Evolutionary conservation across 306 rosid species (phyloP).

Genomic region (Vigna reflexopilosa): DNA sequence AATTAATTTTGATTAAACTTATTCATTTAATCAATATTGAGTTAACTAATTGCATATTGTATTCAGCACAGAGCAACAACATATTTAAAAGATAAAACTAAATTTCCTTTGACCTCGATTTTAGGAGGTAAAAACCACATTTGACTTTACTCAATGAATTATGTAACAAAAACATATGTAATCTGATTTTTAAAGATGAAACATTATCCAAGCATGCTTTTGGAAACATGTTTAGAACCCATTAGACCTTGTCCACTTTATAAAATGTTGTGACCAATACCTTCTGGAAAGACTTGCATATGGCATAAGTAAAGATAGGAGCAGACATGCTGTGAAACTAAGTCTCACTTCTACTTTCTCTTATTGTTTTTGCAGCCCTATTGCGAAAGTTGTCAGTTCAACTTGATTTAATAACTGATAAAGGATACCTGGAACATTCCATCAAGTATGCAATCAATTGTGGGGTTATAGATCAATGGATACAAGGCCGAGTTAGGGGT

Average conservation of each 20-base stretch:
- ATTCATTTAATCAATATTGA: not conserved
- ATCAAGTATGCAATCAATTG: constrained; percentile 84
- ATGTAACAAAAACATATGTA: constrained; percentile 20
- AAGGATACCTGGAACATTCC: constrained; percentile 72
- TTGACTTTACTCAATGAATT: constrained; percentile 31
- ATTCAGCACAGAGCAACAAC: not conserved
- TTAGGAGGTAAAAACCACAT: constrained; percentile 9
- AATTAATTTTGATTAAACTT: constrained; percentile 11
- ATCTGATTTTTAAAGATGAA: constrained; percentile 20
- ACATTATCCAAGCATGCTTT: not conserved
- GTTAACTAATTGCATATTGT: not conserved
- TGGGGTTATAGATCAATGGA: constrained; percentile 93
- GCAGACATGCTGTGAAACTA: not conserved
- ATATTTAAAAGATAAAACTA: constrained; percentile 2
- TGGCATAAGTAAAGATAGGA: not conserved
- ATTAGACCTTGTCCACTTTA: not conserved
- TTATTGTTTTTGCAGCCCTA: constrained; percentile 65
- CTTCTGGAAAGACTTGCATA: not conserved
- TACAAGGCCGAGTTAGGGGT: constrained; percentile 64
- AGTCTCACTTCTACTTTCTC: constrained; percentile 34
- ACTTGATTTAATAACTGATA: constrained; percentile 72
- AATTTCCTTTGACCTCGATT: constrained; percentile 21
- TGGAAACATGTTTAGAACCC: not conserved
- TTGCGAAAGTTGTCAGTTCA: constrained; percentile 86
- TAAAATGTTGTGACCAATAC: not conserved